Evolutionary conservation across 495 filamentous ascomycete species (phyloP), one percentile per base, ranked within the genome.

Genomic region (Trichoderma virens): DNA sequence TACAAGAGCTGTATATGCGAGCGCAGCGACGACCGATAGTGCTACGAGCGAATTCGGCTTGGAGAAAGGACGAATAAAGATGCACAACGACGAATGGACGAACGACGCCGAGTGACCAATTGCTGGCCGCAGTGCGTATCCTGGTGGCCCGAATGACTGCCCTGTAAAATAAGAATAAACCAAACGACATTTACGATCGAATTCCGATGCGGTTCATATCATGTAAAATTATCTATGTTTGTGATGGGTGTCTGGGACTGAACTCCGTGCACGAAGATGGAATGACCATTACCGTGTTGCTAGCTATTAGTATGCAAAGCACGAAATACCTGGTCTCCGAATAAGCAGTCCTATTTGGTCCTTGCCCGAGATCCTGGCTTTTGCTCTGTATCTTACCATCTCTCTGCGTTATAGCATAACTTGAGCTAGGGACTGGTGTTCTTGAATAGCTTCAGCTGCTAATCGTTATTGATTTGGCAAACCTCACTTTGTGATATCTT

Each of bases 1-100:
- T 82, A 7, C 79, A 80, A 38, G 85, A 90, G 72, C 83, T 84
- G 7, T 90, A 86, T 70, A 74, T 80, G 38, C 79, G 78, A 69
- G 82, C 85, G 18, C 79, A 84, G 70, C 75, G 84, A 67, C 75
- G 81, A 35, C 86, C 88, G 16, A 79, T 88, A 32, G 82, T 91
- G 65, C 80, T 89, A 79, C 3, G 61, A 45, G 34, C 61, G 25
- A 35, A 62, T 4, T 5, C 34, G 16, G 61, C 61, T 30, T 62
- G 61, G 61, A 43, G 27, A 11, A 25, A 23, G 23, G 31, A 61
- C 31, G 31, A 61, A 11, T 35, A 23, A 41, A 35, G 39, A 51
- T 6, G 27, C 16, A 62, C 9, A 16, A 61, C 2, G 18, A 34
- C 59, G 35, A 35, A 23, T 34, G 59, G 56, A 35, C 59, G 59